Percentiles rank a stretch among this genome's conserved stretches.
Conservation (phyloP, 345 rosid species). For the Syzygium aqueum region DNA sequence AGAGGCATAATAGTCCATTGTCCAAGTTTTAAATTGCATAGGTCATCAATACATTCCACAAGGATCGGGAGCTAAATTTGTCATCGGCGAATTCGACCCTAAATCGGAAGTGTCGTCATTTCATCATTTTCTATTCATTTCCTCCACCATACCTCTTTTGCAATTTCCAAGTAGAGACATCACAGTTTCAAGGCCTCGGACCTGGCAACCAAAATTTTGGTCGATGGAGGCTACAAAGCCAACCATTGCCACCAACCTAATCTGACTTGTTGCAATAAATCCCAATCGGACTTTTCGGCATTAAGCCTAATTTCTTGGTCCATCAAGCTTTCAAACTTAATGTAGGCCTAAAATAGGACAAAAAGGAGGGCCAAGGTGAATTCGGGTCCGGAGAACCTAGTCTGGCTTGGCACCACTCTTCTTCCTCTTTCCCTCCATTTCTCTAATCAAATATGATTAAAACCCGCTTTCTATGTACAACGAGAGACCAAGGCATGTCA, state of each 20-base stretch:
- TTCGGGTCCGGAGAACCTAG: background rate
- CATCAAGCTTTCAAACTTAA: background rate
- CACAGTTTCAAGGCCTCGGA: background rate
- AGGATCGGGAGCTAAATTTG: background rate
- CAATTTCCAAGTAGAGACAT: background rate
- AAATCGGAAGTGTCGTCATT: background rate
- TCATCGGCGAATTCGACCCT: background rate
- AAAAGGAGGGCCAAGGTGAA: background rate
- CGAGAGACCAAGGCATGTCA: no score
- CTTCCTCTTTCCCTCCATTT: background rate
- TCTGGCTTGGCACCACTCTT: background rate
- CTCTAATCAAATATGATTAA: background rate
- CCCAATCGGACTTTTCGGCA: background rate
- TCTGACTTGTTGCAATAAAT: background rate
- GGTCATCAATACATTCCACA: background rate
- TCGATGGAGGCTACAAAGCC: background rate
- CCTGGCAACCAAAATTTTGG: background rate
- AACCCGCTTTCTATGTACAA: no score
- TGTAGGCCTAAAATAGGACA: rapidly evolving
- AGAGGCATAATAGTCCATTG: background rate
- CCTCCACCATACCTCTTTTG: background rate
- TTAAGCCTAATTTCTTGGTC: background rate
- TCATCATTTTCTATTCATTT: no score
- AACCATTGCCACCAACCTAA: rapidly evolving
- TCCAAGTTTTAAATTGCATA: background rate